Evolutionary conservation across 2,329 filamentous ascomycete species (phyloP), one percentile per base, ranked within the genome.

Genomic region (Neophaeococcomyces aloes): DNA sequence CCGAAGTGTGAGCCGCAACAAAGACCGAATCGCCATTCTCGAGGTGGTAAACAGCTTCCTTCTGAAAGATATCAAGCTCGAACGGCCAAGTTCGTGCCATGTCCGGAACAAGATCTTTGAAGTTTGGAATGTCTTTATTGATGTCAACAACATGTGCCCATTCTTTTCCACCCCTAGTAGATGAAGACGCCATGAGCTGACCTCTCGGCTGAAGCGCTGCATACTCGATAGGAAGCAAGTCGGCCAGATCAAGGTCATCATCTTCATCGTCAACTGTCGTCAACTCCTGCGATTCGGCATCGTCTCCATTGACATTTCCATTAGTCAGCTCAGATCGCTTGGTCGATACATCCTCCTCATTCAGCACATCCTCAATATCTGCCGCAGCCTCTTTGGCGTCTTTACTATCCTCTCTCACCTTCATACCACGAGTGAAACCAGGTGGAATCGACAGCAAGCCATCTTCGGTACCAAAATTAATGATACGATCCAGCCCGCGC

Each of bases 131-230:
- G 41, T 89, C 85, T 47, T 86, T 78, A 57, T 89, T 88, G 54
- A 96, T 82, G 61, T 98, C 89, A 2, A 98, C 89, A 79, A 98
- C 94, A 65, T 98, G 91, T 40, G 91, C 91, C 89, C 91, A 98
- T 66, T 96, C 86, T 56, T 77, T 81, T 5, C 84, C 83, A 30
- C 78, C 78, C 57, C 83, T 84, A 57, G 81, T 84, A 48, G 79
- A 71, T 48, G 79, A 77, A 7, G 83, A 80, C 40, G 81, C 70
- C 15, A 83, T 75, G 23, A 95, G 75, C 17, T 78, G 74, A n/a
- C 81, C 80, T 58, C 82, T 84, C 7, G 91, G 86, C 53, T 93
- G 85, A 5, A 98, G 63, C 10, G 93, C 84, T 1, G 91, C 88
- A 56, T 95, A 98, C 58, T 98, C 91, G 19, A 94, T 77, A 0